Base-by-base conservation (phyloP, 1,139 yeast species). In the Yamadazyma triangularis region DNA sequence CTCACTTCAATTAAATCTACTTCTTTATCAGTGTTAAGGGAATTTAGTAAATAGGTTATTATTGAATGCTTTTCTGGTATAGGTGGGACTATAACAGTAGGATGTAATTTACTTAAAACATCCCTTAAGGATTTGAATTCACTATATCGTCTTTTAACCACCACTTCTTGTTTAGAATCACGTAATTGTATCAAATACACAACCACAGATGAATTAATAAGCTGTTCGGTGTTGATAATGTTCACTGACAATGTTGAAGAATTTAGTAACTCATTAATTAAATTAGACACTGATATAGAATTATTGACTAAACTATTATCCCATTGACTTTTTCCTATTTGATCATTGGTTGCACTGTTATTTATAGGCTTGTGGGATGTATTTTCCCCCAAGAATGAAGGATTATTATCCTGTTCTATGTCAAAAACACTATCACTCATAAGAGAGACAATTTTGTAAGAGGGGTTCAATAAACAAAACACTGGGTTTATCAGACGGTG, bases 41-140 rank as follows among this genome's bases (percentile, higher is more conserved):
- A 58, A 33, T 64, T 65, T 33, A 67, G 48, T 30, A 69, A 50
- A 37, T 62, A 66, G 26, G 65, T 57, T 32, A 68, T 48, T 6
- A 75, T 41, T 1, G 79, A 66, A 42, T 75, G 81, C 40, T 74
- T 75, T 40, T 72, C 79, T 0, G 81, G 81, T 11, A 75, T 68
- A 2, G 79, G 78, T 2, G 81, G 79, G 8, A 75, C 57, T 11
- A 74, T 59, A 24, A 65, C 49, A 2, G 77, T 70, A 4, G 79
- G 80, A 40, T 60, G 71, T 27, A 73, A 51, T 42, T 60, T 60
- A 27, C 62, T 50, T 24, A 75, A 47, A 38, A 58, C 61, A 30
- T 64, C 68, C 27, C 80, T 53, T 7, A 74, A 55, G 8, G 77
- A 71, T 38, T 64, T 69, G 49, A 75, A 75, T 47, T 75, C 81